Evolutionary conservation across 2,329 filamentous ascomycete species (phyloP), one percentile per base, ranked within the genome.

Genomic region (Penicillium fuscoglaucum): DNA sequence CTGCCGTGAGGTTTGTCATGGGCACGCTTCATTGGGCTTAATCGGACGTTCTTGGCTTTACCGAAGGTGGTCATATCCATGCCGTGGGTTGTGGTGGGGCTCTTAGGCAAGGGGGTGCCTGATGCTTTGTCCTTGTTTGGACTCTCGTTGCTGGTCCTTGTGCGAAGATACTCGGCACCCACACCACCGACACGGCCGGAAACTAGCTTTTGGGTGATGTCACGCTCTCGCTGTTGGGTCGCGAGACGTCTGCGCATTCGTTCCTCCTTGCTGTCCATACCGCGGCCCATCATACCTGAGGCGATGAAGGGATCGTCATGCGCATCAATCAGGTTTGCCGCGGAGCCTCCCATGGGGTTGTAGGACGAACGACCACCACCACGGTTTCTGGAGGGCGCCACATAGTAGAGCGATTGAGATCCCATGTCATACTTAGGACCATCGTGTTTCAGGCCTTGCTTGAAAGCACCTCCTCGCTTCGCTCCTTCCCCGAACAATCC

Each of bases 141-240:
- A 24, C 51, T 52, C 29, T 69, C 66, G 29, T 72, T 66, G 33
- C 62, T 61, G 41, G 70, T 66, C 33, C 73, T 70, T 28, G 70
- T 70, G 17, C 77, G 74, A 44, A 81, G 73, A 66, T 81, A 81
- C 43, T 80, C 76, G 4, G 75, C 75, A 12, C 78, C 79, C 5
- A 78, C 70, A 6, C 71, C 68, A 29, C 69, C 71, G 5, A 68
- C 70, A 15, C 71, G 59, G 24, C 69, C 68, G 17, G 72, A 65
- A 24, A 73, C 72, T 6, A 81, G 72, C 52, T 73, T 76, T 50
- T 73, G 65, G 4, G 77, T 74, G 55, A 80, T 80, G 33, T 80
- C 76, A 7, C 75, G 72, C 58, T 81, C 79, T 44, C 75, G 73
- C 54, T 78, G 70, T 55, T 78, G 74, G n/a, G 74, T 70, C 6